Conservation (phyloP, 1,284 basidiomycete genomes). For the Ceratorhiza oryzae-sativae region DNA sequence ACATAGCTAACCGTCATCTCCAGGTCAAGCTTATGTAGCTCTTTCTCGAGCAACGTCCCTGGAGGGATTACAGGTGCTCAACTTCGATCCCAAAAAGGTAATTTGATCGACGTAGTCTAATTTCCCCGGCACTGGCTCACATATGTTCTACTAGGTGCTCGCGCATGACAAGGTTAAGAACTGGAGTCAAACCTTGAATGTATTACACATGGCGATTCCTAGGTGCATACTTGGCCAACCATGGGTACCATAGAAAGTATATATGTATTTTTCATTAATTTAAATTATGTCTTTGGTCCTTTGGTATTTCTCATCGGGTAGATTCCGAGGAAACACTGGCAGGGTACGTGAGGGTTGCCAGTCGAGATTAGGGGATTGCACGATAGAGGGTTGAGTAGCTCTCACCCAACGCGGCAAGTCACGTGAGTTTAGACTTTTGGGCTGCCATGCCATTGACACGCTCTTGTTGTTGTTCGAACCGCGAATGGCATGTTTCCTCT, state of each 20-base stretch:
- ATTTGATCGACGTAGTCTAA: slow-evolving; percentile 43
- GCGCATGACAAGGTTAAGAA: slow-evolving; percentile 63
- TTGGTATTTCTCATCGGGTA: too few species aligned
- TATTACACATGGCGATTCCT: slow-evolving; percentile 43
- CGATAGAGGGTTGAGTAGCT: too few species aligned
- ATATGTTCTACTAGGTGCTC: slow-evolving; percentile 57
- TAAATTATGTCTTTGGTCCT: too few species aligned
- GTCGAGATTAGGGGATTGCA: too few species aligned
- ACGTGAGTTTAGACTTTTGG: background rate
- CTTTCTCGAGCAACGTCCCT: slow-evolving; percentile 93
- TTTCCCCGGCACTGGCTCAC: slow-evolving; percentile 13
- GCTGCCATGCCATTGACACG: too few species aligned
- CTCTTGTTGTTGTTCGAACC: too few species aligned
- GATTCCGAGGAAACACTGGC: too few species aligned
- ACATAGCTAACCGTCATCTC: background rate
- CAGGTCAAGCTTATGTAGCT: slow-evolving; percentile 94
- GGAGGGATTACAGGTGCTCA: slow-evolving; percentile 88
- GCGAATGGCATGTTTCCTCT: background rate
- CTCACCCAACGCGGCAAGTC: background rate
- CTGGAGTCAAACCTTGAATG: slow-evolving; percentile 71
- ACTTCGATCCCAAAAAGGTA: slow-evolving; percentile 85
- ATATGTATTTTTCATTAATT: slow-evolving; percentile 13
- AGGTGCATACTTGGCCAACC: background rate
- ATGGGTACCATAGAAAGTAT: background rate
- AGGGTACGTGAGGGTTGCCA: too few species aligned